Percentiles rank a stretch among this genome's conserved stretches.
These are phyloP conservation scores for Trichoderma arundinaceum DNA, from an alignment of 2,329 filamentous ascomycete species.

Conservation along the genomic window DNA sequence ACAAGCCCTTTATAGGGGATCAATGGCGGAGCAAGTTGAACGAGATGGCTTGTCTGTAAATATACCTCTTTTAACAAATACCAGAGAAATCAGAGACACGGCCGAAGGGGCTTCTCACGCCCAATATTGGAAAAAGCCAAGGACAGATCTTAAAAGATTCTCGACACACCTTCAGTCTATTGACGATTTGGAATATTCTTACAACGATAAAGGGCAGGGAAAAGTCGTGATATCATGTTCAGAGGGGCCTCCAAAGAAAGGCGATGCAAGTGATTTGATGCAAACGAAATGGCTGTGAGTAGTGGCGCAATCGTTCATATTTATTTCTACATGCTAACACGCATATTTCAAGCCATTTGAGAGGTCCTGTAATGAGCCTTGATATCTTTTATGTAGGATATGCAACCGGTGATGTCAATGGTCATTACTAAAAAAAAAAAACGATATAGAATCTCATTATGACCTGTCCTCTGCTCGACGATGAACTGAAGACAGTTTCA, in stretches of 20 bases:
- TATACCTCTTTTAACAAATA: neutral
- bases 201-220: neutral
- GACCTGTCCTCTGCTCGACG: conserved; percentile 1
- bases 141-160: neutral
- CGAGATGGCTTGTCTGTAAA: neutral
- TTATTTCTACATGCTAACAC: neutral
- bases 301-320: too few species aligned
- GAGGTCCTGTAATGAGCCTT: conserved; percentile 1
- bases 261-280: neutral
- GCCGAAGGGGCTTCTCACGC: neutral
- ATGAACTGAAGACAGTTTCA: neutral
- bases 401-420: neutral
- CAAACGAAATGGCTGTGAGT: conserved; percentile 20
- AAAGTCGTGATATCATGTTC: neutral
- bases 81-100: neutral
- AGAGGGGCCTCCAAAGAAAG: neutral
- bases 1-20: neutral
- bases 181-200: neutral
- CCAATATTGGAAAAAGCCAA: neutral
- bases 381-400: conserved; percentile 5
- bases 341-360: neutral
- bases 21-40: neutral
- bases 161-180: neutral
- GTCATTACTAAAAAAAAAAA: neutral
- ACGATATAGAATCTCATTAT: neutral